phyloP scores from a whole-genome alignment of 345 rosid genomes.

The Gossypium herbaceum region DNA sequence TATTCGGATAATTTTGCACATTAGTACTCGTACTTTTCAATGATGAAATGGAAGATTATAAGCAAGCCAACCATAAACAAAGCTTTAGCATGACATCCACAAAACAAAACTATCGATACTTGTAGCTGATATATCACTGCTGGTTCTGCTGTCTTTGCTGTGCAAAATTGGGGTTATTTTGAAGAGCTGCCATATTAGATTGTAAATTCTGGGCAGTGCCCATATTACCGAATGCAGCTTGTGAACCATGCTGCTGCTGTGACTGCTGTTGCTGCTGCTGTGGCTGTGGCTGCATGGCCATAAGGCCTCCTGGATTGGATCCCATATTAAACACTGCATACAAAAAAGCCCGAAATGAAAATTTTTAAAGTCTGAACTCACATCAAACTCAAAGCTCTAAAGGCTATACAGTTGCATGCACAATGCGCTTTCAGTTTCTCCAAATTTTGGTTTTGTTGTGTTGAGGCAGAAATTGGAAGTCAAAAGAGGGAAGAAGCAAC shows the following conservation, averaged over 20 bases:
- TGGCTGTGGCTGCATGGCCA: slow-evolving; percentile 45
- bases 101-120: background rate
- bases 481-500: background rate
- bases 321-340: slow-evolving; percentile 82
- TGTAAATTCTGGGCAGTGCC: slow-evolving; percentile 63
- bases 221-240: slow-evolving; percentile 60
- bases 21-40: too few species aligned
- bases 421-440: background rate
- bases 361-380: slow-evolving; percentile 6
- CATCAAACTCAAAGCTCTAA: background rate
- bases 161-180: slow-evolving; percentile 47
- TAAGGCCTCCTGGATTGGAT: slow-evolving; percentile 60
- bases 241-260: slow-evolving; percentile 56
- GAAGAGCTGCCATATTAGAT: slow-evolving; percentile 61
- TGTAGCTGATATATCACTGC: slow-evolving; percentile 34
- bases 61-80: background rate
- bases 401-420: background rate
- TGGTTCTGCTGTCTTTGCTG: slow-evolving; percentile 83
- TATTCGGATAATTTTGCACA: too few species aligned
- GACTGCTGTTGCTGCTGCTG: slow-evolving; percentile 47
- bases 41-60: too few species aligned
- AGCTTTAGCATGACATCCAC: background rate
- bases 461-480: background rate
- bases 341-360: slow-evolving; percentile 13
- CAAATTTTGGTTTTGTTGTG: background rate